Percentiles rank a stretch among this genome's conserved stretches.
phyloP scores from a whole-genome alignment of 116 monocot species.

The Dioscorea cayenensis region DNA sequence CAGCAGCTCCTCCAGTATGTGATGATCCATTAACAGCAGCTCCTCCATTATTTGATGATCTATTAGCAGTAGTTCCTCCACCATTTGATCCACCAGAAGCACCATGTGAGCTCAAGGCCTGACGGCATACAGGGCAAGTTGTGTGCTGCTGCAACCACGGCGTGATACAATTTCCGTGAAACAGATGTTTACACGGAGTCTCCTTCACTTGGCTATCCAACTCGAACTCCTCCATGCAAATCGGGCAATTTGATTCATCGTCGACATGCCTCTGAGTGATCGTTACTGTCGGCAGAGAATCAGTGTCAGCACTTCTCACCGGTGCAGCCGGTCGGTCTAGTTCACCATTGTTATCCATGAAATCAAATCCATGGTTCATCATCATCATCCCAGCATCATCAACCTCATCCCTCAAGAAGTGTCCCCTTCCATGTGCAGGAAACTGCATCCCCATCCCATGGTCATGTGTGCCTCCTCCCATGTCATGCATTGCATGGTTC shows the following conservation, averaged over 20 bases:
- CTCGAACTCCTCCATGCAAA: constrained; percentile 64
- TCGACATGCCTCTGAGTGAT: constrained; percentile 44
- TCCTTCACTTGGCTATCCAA: constrained; percentile 39
- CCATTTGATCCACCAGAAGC: constrained; percentile 2
- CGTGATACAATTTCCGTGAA: constrained; percentile 68
- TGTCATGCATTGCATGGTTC: background rate
- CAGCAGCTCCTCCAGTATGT: background rate
- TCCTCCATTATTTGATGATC: constrained; percentile 5
- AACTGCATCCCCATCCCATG: constrained; percentile 28
- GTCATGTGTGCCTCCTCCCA: no score
- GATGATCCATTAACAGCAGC: constrained; percentile 4
- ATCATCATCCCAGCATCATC: no score
- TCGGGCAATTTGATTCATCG: constrained; percentile 52
- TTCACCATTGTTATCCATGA: constrained; percentile 19
- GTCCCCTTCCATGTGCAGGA: no score
- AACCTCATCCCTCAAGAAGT: no score
- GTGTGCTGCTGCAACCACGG: constrained; percentile 67
- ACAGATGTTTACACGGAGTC: constrained; percentile 78
- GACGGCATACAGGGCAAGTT: constrained; percentile 67
- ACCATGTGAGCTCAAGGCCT: constrained; percentile 28
- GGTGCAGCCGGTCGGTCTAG: constrained; percentile 4
- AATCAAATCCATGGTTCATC: background rate
- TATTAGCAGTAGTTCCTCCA: background rate
- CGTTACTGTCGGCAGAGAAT: constrained; percentile 42
- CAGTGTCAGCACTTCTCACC: constrained; percentile 3